Evolutionary conservation across 495 filamentous ascomycete genomes (phyloP).

Genomic region (Wilcoxina mikolae): DNA sequence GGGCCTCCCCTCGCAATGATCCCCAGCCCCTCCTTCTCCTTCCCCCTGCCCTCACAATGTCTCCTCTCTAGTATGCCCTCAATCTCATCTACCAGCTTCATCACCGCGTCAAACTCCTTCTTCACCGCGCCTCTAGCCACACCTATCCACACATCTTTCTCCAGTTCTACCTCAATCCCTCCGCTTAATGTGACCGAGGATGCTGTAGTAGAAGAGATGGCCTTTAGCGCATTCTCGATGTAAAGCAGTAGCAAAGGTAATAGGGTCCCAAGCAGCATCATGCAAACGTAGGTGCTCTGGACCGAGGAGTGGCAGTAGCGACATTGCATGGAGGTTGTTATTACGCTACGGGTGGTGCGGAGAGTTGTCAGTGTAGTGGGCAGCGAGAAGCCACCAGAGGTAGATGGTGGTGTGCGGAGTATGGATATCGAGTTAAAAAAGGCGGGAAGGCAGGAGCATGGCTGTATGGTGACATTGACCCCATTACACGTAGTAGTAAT

Average conservation of each 20-base stretch:
- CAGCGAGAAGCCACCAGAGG: background rate
- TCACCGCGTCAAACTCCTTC: constrained; percentile 5
- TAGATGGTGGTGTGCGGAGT: background rate
- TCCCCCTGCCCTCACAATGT: constrained; percentile 1
- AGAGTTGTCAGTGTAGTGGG: constrained; percentile 2
- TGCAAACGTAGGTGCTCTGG: constrained; percentile 7
- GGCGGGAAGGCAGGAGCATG: constrained; percentile 4
- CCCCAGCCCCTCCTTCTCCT: background rate
- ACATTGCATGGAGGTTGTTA: background rate
- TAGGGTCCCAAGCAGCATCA: constrained; percentile 9
- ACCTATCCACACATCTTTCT: background rate
- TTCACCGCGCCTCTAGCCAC: constrained; percentile 4
- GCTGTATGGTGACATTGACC: background rate
- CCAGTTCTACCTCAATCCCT: constrained; percentile 2
- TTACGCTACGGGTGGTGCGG: background rate
- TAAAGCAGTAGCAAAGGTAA: constrained; percentile 5
- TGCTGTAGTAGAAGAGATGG: constrained; percentile 3
- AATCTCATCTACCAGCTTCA: constrained; percentile 1
- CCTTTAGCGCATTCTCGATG: constrained; percentile 4
- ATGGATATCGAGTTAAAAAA: constrained; percentile 5
- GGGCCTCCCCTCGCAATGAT: background rate
- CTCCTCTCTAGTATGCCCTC: constrained; percentile 3
- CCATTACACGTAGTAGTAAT: background rate
- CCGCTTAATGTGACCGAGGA: background rate
- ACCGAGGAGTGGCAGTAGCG: constrained; percentile 6